A percentile compares a stretch with the other conserved stretches of the same genome.
Conservation (phyloP, 1,284 basidiomycete species). For the Pterula multifida region DNA sequence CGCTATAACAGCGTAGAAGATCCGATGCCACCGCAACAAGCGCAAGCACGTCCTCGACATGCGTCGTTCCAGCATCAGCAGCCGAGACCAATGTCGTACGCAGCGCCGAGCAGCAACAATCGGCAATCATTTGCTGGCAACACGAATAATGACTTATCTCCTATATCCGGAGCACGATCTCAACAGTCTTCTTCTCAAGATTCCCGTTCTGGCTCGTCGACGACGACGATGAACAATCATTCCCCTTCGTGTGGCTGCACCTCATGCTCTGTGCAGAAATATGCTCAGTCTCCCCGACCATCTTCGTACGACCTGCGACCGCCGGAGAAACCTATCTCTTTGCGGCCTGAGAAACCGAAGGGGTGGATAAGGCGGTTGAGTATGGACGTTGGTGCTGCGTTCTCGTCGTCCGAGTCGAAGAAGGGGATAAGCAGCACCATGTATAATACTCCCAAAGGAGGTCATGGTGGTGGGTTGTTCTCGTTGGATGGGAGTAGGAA, state of each 20-base stretch:
- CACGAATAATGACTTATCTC: constrained; percentile 10
- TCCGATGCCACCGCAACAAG: constrained; percentile 6
- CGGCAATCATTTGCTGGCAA: not conserved
- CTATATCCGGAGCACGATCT: constrained; percentile 10
- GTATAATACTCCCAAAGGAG: not conserved
- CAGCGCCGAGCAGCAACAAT: not conserved
- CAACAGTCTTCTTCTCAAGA: constrained; percentile 9
- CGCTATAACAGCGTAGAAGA: not conserved
- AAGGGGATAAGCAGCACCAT: constrained; percentile 5
- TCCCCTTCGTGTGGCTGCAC: constrained; percentile 53
- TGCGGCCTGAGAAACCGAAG: constrained; percentile 43
- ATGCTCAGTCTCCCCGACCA: constrained; percentile 19
- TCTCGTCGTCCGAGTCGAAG: constrained; percentile 33
- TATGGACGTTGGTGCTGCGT: constrained; percentile 52
- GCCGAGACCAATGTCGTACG: constrained; percentile 6
- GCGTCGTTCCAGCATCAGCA: constrained; percentile 20
- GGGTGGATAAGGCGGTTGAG: constrained; percentile 68
- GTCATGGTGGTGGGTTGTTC: constrained; percentile 15
- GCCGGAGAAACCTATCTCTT: constrained; percentile 26
- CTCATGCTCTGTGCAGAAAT: constrained; percentile 41
- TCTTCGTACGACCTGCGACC: constrained; percentile 26
- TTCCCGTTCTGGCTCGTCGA: constrained; percentile 11
- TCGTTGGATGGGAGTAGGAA: constrained; percentile 30
- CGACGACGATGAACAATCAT: constrained; percentile 25
- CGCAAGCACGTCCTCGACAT: not conserved